Evolutionary conservation across 2,329 filamentous ascomycete species (phyloP).

Genomic region (Verticillium albo-atrum): DNA sequence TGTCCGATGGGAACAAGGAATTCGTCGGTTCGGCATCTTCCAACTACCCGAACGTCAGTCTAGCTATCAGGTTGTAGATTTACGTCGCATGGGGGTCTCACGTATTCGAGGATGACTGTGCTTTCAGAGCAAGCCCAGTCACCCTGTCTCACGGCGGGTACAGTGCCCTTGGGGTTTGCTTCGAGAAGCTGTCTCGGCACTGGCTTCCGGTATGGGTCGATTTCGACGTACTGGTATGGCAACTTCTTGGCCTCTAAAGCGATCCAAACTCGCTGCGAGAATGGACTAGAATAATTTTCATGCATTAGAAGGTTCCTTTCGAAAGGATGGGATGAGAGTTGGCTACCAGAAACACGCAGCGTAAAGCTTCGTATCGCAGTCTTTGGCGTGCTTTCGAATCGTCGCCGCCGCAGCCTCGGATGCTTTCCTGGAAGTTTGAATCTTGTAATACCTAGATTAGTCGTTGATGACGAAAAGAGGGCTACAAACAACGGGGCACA

Average conservation of each 20-base stretch:
- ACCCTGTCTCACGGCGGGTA: conserved; percentile 72
- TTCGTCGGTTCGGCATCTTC: conserved; percentile 65
- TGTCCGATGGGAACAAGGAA: conserved; percentile 58
- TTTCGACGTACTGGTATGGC: conserved; percentile 80
- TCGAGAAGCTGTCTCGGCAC: conserved; percentile 54
- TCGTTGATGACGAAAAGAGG: background rate
- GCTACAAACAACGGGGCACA: conserved; percentile 67
- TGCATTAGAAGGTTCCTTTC: background rate
- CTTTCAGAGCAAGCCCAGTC: conserved; percentile 83
- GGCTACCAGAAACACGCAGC: conserved; percentile 78
- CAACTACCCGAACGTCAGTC: conserved; percentile 39
- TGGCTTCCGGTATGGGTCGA: conserved; percentile 73
- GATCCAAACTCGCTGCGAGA: conserved; percentile 87
- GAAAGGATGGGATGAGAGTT: conserved; percentile 2
- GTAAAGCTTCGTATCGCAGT: conserved; percentile 70
- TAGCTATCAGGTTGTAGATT: background rate
- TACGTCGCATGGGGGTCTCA: conserved; percentile 30
- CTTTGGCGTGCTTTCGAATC: conserved; percentile 64
- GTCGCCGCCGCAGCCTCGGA: conserved; percentile 68
- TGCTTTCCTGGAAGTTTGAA: conserved; percentile 49
- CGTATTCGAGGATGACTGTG: conserved; percentile 80
- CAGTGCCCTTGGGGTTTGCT: conserved; percentile 69
- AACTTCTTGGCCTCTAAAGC: conserved; percentile 75
- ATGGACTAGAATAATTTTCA: conserved; percentile 50
- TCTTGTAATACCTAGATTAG: background rate